Evolutionary conservation across 2,329 filamentous ascomycete genomes (phyloP), one percentile per base, ranked within the genome.

Genomic region (Furcasterigmium furcatum): DNA sequence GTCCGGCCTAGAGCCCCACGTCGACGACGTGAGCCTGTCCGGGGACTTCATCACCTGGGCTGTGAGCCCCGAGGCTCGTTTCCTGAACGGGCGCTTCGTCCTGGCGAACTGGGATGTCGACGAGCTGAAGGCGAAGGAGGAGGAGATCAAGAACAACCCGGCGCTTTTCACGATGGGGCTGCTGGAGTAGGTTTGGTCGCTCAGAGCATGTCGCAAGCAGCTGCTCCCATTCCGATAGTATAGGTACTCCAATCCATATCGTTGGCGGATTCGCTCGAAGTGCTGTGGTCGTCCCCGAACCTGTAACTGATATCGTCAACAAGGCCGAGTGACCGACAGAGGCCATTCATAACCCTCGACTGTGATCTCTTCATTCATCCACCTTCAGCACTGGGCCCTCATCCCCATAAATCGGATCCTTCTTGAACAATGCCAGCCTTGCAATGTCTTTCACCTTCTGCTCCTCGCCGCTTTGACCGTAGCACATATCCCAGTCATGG

Each of bases 401-500:
- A 20, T 50, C 41, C 9, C 50, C 52, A 22, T 57, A 57, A 32
- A 59, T 30, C 16, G 53, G 52, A 38, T 55, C 52, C 22, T 30
- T 51, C 12, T 34, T 25, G 27, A 58, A 52, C 56, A 51, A 56
- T 6, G 18, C 34, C 8, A 52, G 13, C 14, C 21, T 27, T 9
- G 19, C 30, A 27, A 54, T 54, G 2, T 14, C 39, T 3, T 46
- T 38, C 3, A 76, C 61, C 54, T 77, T 77, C 7, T 62, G 59
- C 56, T 79, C 74, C 57, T 86, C 84, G 0, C 70, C 77, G 30
- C 68, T 55, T 43, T 68, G 69, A 2, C 84, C 84, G 66, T 87
- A 86, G 54, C 84, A 87, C 85, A 88, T 87, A 61, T 88, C 83
- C 82, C 82, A 88, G 16, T 68, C 72, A 14, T 66, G 67, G 0